phyloP scores from a whole-genome alignment of 2,329 filamentous ascomycete genomes.

The Colletotrichum karsti region DNA sequence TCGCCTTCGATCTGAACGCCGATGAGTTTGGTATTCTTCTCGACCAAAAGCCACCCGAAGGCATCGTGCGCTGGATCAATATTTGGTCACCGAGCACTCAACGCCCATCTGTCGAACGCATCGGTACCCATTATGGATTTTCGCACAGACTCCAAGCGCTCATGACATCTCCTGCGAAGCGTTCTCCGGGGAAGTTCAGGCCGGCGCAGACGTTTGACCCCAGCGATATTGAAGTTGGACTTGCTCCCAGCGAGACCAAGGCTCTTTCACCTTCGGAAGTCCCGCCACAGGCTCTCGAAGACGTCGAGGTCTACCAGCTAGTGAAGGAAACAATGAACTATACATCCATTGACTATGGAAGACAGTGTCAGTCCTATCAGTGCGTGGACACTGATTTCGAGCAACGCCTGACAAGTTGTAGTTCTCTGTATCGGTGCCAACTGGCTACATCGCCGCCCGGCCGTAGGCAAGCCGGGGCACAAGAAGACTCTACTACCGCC shows the following conservation, averaged over 20 bases:
- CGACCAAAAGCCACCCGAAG: conserved; percentile 31
- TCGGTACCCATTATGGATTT: conserved; percentile 73
- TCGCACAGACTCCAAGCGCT: conserved; percentile 72
- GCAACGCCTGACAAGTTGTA: conserved; percentile 39
- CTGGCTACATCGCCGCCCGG: conserved; percentile 57
- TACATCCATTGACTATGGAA: conserved; percentile 75
- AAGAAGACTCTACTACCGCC: conserved; percentile 42
- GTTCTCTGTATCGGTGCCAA: conserved; percentile 79
- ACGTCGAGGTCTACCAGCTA: conserved; percentile 54
- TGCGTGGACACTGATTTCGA: background rate
- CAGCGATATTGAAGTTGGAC: conserved; percentile 4
- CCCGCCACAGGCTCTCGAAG: conserved; percentile 23
- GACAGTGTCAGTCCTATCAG: conserved; percentile 59
- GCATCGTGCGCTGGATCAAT: conserved; percentile 75
- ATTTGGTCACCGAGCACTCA: conserved; percentile 75
- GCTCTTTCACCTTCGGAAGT: conserved; percentile 28
- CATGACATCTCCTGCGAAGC: conserved; percentile 57
- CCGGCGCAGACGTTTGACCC: background rate
- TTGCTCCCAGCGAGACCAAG: conserved; percentile 2
- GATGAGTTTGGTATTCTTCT: conserved; percentile 51
- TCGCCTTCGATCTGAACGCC: conserved; percentile 61
- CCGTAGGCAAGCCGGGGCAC: conserved; percentile 36
- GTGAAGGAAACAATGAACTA: conserved; percentile 80
- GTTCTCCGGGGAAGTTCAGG: background rate
- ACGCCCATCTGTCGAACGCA: conserved; percentile 57